A percentile compares a stretch with the other conserved stretches of the same genome.
These are phyloP conservation scores for Trypanosoma boissoni DNA, from an alignment of 208 protist genomes.

Conservation along the genomic window DNA sequence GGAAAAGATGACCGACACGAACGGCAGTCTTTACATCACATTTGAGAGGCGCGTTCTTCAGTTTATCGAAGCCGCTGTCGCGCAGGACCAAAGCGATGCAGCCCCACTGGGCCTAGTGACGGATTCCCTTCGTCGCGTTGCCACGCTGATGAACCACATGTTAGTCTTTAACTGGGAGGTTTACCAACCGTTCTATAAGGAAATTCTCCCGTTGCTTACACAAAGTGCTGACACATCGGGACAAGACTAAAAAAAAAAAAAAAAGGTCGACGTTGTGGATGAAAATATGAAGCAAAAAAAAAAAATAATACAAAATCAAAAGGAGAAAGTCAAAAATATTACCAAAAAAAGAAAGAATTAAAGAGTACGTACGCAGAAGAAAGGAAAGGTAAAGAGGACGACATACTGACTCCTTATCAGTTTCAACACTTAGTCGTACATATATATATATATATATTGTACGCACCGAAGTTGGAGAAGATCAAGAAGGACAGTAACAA, in stretches of 20 bases:
- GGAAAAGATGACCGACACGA: conserved; percentile 84
- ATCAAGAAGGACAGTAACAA: too few relatives aligned
- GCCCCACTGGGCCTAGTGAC: conserved; percentile 67
- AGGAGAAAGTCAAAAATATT: background rate
- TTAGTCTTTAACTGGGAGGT: conserved; percentile 78
- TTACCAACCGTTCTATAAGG: conserved; percentile 55
- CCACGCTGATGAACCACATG: conserved; percentile 36
- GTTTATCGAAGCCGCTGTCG: conserved; percentile 25
- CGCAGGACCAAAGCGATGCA: conserved; percentile 30
- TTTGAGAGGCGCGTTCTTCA: conserved; percentile 70
- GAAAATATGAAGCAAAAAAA: background rate
- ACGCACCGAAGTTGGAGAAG: too few relatives aligned
- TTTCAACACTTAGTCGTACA: background rate
- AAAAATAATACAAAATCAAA: background rate
- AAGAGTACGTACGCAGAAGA: background rate
- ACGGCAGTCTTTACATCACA: conserved; percentile 52
- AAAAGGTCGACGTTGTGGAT: background rate
- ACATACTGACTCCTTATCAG: too few relatives aligned
- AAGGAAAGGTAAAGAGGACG: background rate
- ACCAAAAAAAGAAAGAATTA: background rate
- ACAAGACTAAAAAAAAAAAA: background rate
- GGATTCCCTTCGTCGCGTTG: conserved; percentile 31
- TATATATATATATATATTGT: background rate
- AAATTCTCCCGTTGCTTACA: conserved; percentile 28
- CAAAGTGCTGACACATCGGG: background rate